Percentiles rank a stretch among this genome's conserved stretches.
These are phyloP conservation scores for Pichia manshurica DNA, from an alignment of 805 yeast species.

Conservation along the genomic window DNA sequence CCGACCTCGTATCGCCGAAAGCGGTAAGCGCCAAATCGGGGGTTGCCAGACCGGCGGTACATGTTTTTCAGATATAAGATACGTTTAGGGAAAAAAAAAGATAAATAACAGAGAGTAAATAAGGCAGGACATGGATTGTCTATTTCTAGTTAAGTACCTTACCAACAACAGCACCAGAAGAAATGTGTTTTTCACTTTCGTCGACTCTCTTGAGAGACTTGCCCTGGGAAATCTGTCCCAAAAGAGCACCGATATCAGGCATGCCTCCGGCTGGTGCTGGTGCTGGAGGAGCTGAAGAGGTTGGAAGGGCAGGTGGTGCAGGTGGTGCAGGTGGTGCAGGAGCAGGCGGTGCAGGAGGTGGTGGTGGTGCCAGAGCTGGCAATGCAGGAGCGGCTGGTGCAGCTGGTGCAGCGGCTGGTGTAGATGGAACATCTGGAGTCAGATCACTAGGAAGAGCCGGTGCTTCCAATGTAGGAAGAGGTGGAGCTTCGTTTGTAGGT, in stretches of 20 bases:
- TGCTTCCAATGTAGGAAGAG: conserved; percentile 28
- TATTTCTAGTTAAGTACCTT: conserved; percentile 33
- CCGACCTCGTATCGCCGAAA: neutral
- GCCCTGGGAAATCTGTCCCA: conserved; percentile 56
- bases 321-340: conserved; percentile 23
- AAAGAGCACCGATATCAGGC: conserved; percentile 34
- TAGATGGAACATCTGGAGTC: conserved; percentile 24
- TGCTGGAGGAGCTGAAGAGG: conserved; percentile 35
- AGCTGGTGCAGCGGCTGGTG: conserved; percentile 31
- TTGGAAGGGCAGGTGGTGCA: conserved; percentile 25
- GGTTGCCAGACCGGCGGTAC: neutral
- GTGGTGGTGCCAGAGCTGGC: conserved; percentile 30
- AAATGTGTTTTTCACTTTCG: conserved; percentile 41
- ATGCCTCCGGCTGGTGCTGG: conserved; percentile 29
- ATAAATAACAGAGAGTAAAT: neutral
- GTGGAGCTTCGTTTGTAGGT: too few relatives aligned
- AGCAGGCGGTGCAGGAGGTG: conserved; percentile 34
- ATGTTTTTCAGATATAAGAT: neutral
- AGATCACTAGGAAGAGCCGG: conserved; percentile 25
- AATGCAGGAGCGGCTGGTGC: conserved; percentile 29
- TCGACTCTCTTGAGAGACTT: conserved; percentile 45
- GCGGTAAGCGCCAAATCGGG: neutral
- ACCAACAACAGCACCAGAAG: conserved; percentile 45
- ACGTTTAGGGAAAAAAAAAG: neutral
- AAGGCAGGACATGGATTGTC: too few relatives aligned